A percentile compares a stretch with the other conserved stretches of the same genome.
Evolutionary conservation across 495 filamentous ascomycete species (phyloP).

Genomic region (Pyrenopolyporus hunteri): DNA sequence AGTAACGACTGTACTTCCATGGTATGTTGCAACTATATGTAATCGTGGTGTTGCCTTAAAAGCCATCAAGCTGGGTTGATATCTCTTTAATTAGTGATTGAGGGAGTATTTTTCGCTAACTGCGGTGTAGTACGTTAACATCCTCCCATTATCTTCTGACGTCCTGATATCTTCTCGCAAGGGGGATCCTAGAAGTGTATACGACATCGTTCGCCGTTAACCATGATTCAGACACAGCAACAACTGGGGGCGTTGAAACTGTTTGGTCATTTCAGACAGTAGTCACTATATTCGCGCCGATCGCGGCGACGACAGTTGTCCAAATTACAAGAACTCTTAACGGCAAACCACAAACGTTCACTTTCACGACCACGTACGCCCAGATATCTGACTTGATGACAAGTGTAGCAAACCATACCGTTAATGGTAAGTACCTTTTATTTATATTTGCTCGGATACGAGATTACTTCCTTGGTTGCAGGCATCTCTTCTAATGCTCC

Average conservation of each 20-base stretch:
- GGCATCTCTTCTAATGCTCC: neutral
- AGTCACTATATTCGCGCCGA: neutral
- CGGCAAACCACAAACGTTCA: neutral
- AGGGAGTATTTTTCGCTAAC: too few relatives aligned
- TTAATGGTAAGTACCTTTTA: neutral
- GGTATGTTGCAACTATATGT: too few relatives aligned
- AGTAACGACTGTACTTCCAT: neutral
- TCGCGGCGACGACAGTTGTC: constrained; percentile 10
- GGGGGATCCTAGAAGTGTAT: too few relatives aligned
- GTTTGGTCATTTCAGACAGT: neutral
- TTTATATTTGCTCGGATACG: neutral
- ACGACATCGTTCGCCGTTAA: neutral
- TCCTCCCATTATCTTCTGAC: too few relatives aligned
- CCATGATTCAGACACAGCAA: neutral
- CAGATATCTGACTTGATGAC: neutral
- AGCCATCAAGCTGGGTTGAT: too few relatives aligned
- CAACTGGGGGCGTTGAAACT: neutral
- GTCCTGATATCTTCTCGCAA: too few relatives aligned
- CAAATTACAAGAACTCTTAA: neutral
- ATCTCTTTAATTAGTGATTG: too few relatives aligned
- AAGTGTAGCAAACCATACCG: neutral
- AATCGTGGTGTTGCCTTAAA: too few relatives aligned
- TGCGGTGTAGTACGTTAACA: too few relatives aligned
- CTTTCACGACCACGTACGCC: constrained; percentile 12
- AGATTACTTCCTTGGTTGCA: too few relatives aligned